Conservation (phyloP, 2,329 filamentous ascomycete species). For the Fusarium austroafricanum region DNA sequence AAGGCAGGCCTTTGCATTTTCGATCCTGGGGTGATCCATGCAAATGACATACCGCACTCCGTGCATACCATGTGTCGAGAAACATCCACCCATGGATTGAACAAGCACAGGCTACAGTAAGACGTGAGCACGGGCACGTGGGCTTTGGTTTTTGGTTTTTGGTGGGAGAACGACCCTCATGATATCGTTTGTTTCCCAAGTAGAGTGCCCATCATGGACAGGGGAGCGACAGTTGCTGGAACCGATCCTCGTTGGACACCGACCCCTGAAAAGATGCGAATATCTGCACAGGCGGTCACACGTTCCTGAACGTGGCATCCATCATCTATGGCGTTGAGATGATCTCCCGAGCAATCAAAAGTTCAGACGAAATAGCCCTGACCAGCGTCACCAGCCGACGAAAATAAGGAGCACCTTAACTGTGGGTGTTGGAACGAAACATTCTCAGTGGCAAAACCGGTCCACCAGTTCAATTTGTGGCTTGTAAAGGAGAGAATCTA, state of each 20-base stretch:
- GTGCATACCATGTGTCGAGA: constrained; percentile 12
- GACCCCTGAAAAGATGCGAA: constrained; percentile 5
- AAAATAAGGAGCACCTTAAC: not conserved
- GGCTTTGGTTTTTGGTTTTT: constrained; percentile 1
- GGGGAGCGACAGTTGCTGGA: constrained; percentile 15
- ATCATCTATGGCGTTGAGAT: not conserved
- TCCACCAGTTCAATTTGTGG: constrained; percentile 5
- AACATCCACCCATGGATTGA: constrained; percentile 8
- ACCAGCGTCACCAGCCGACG: no score
- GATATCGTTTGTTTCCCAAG: constrained; percentile 22
- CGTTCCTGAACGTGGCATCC: not conserved
- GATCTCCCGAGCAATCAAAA: constrained; percentile 1
- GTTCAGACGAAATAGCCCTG: constrained; percentile 13
- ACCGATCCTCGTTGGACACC: constrained; percentile 9
- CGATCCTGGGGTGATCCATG: constrained; percentile 28
- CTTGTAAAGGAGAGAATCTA: constrained; percentile 19
- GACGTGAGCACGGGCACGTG: constrained; percentile 1
- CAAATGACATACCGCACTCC: constrained; percentile 16
- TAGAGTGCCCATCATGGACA: constrained; percentile 12
- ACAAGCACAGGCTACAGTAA: constrained; percentile 8
- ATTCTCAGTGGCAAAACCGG: constrained; percentile 8
- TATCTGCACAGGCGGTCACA: constrained; percentile 8
- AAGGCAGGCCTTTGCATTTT: constrained; percentile 15
- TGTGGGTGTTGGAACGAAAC: not conserved
- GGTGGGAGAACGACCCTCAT: constrained; percentile 12